Conservation (phyloP, 2,329 filamentous ascomycete genomes). For the Aspergillus glaucus region DNA sequence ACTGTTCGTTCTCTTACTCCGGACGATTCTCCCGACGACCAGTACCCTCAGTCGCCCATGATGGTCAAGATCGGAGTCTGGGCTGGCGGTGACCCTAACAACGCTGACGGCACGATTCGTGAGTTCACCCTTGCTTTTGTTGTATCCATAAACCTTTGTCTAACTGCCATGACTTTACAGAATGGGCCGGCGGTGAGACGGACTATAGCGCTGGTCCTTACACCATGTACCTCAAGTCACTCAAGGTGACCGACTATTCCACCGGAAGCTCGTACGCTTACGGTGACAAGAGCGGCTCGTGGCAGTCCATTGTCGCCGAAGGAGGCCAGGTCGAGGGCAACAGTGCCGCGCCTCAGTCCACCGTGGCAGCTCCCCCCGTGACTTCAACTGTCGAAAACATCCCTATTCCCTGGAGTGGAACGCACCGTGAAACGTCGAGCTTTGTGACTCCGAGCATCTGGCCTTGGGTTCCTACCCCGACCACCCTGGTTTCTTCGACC, state of each 20-base stretch:
- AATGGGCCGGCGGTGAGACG: slow-evolving; percentile 81
- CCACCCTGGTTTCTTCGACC: slow-evolving; percentile 43
- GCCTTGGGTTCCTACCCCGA: slow-evolving; percentile 58
- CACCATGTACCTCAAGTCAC: slow-evolving; percentile 71
- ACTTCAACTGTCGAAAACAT: slow-evolving; percentile 57
- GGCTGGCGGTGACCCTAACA: slow-evolving; percentile 81
- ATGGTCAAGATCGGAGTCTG: slow-evolving; percentile 86
- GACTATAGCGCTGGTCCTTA: slow-evolving; percentile 80
- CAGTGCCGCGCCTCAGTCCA: slow-evolving; percentile 34
- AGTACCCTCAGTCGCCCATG: slow-evolving; percentile 96
- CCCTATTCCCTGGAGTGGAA: slow-evolving; percentile 60
- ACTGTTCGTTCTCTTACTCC: slow-evolving; percentile 70
- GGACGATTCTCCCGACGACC: slow-evolving; percentile 56
- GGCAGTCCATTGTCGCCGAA: slow-evolving; percentile 74
- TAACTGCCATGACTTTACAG: slow-evolving; percentile 19
- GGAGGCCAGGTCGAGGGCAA: slow-evolving; percentile 69
- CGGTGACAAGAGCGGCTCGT: slow-evolving; percentile 67
- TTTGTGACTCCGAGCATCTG: slow-evolving; percentile 56
- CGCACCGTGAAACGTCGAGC: slow-evolving; percentile 37
- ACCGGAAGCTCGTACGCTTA: slow-evolving; percentile 83
- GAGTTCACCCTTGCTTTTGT: slow-evolving; percentile 16
- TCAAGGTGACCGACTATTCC: slow-evolving; percentile 83
- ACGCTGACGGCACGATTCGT: slow-evolving; percentile 71
- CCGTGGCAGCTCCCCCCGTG: slow-evolving; percentile 53
- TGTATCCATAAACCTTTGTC: not conserved